These are phyloP conservation scores for Aureobasidium sp. DNA, from an alignment of 2,329 filamentous ascomycete genomes.

Conservation along the genomic window DNA sequence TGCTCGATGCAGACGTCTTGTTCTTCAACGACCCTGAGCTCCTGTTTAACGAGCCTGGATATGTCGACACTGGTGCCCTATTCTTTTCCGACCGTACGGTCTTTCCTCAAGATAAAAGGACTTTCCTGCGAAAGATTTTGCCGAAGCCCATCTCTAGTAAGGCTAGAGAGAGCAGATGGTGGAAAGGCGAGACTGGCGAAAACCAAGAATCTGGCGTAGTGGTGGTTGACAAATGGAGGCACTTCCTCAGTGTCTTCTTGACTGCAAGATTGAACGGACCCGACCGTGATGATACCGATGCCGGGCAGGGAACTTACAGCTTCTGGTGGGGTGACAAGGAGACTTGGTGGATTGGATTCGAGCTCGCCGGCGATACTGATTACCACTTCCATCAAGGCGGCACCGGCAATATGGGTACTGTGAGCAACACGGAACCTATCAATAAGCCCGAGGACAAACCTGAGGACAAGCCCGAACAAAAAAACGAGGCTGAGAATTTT, in stretches of 20 bases:
- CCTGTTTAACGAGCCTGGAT: conserved; percentile 39
- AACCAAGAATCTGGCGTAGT: conserved; percentile 43
- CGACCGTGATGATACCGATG: conserved; percentile 36
- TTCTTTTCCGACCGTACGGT: conserved; percentile 43
- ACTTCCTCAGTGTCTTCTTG: conserved; percentile 39
- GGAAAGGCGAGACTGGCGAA: conserved; percentile 33
- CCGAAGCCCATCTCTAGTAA: conserved; percentile 38
- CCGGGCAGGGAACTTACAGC: conserved; percentile 28
- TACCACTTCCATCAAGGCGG: conserved; percentile 41
- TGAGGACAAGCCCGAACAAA: neutral
- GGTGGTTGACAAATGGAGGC: conserved; percentile 41
- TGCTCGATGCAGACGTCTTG: conserved; percentile 41
- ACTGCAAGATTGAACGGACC: conserved; percentile 38
- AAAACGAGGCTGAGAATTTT: neutral
- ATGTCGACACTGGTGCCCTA: conserved; percentile 37
- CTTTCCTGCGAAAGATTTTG: conserved; percentile 38
- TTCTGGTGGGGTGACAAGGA: conserved; percentile 42
- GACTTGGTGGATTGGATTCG: conserved; percentile 46
- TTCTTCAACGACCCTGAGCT: conserved; percentile 39
- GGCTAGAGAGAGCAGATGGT: conserved; percentile 33
- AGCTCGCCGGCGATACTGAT: conserved; percentile 37
- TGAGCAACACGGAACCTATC: conserved; percentile 19
- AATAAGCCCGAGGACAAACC: conserved; percentile 12
- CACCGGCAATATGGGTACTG: conserved; percentile 30
- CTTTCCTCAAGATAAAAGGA: conserved; percentile 32